Evolutionary conservation across 352 stramenopile species (phyloP), one percentile per base, ranked within the genome.

Genomic region (Globisporangium acanthophoron): DNA sequence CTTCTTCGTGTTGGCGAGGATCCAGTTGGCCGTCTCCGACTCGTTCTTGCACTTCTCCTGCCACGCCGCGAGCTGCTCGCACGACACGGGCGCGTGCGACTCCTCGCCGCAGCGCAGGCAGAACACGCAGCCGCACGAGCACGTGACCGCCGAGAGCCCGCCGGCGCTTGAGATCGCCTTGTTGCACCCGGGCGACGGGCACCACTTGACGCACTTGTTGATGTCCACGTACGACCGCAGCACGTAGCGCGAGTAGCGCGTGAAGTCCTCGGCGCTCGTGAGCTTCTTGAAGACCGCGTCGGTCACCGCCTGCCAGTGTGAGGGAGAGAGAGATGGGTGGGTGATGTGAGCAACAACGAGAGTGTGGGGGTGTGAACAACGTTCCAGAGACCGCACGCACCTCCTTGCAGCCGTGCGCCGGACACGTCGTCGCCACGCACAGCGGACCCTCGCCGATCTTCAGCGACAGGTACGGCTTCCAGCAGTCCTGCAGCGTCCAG

Each of bases 1-100:
- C 57, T 96, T 97, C 80, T 99, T 99, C 39, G 97, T 99, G 80
- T 99, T 99, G 37, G 97, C 97, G 11, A 99, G 68, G 52, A 99
- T 99, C 97, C 97, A 99, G 73, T 99, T 99, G 48, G 97, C 96
- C 27, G 96, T 99, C 78, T 99, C 97, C 9, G 85, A 98, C 73
- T 99, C 97, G 57, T 99, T 99, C 35, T 84, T 70, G 73, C 92
- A 98, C 69, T 99, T 99, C 59, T 99, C 96, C 49, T 94, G 82
- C 97, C 97, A 99, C 18, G 73, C 61, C 11, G 74, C 74, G 7
- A 99, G 77, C 60, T 98, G 86, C 47, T 93, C 86, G 64, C 97
- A 99, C 13, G 68, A 82, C 5, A 94, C 80, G 1, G 97, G 97
- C 43, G 92, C 72, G 67, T 99, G 97, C 1, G 97, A 90, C 70